Evolutionary conservation across 148 eudicot genomes (phyloP), one percentile per base, ranked within the genome.

Genomic region (Chenopodium quinoa): DNA sequence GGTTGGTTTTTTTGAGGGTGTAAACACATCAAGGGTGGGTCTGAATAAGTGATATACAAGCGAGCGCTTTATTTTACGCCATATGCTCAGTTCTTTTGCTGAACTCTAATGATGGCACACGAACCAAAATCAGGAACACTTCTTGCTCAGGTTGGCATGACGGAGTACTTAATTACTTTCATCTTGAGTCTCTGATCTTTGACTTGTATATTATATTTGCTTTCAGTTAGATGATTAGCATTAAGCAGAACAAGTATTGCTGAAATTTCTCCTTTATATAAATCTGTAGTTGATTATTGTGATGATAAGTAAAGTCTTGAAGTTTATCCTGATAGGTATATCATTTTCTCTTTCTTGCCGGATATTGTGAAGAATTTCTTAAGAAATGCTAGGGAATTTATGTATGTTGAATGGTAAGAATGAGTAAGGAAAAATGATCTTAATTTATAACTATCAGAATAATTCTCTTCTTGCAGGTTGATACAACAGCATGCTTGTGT

Each of bases 401-500:
- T 56, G 25, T 72, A 70, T 72, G 69, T 27, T 40, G 27, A 37
- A n/a, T 23, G 32, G 22, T 72, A 25, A 40, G 7, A 12, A 37
- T 17, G 52, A 37, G 66, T 20, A 19, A 37, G 27, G 54, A 17
- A 60, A 23, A 52, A 52, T 68, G 47, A 22, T 80, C 16, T 60
- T 60, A 34, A 56, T 58, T 75, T 76, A 14, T 44, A 67, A n/a
- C 27, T 10, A 47, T 22, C 25, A 64, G 9, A 65, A 29, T 52
- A 50, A 23, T 63, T 23, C 60, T 69, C 74, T 73, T 79, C 69
- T 83, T 86, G 83, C 92, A 94, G 98, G 98, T 94, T 75, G 98
- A 94, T 90, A 72, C 95, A 46, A 92, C 97, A 83, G 88, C 93
- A 56, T 94, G 98, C 83, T 87, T 93, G 29, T 94, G 98, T 87